Evolutionary conservation across 2,329 filamentous ascomycete species (phyloP).

Genomic region (Juglanconis juglandina): DNA sequence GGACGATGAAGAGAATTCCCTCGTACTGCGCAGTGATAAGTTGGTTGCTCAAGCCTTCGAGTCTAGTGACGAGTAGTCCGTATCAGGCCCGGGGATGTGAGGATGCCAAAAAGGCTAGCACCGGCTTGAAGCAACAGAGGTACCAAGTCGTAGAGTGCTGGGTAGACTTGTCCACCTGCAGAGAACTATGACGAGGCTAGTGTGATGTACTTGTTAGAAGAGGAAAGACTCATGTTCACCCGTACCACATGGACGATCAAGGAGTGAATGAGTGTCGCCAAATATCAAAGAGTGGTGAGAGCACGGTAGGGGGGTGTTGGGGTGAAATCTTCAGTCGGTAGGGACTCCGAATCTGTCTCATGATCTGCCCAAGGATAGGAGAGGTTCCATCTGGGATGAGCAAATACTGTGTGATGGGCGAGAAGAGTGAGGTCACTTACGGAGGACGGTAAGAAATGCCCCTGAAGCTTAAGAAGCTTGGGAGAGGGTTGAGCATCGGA

Average conservation of each 20-base stretch:
- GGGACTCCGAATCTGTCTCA: conserved; percentile 4
- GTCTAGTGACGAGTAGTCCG: not conserved
- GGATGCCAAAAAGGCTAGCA: not conserved
- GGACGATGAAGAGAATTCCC: not conserved
- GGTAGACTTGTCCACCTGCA: not conserved
- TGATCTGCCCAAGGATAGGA: conserved; percentile 6
- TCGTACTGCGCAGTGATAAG: not conserved
- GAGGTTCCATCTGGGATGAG: not conserved
- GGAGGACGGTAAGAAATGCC: not conserved
- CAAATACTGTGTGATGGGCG: not conserved
- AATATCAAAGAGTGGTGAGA: not conserved
- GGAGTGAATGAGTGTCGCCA: not conserved
- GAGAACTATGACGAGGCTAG: not conserved
- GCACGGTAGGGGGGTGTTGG: not conserved
- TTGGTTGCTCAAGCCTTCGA: not conserved
- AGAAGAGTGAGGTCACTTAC: not conserved
- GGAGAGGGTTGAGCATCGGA: not conserved
- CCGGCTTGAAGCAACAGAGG: not conserved
- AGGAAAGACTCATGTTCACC: not conserved
- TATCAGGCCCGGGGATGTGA: not conserved
- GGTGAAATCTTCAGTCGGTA: not conserved
- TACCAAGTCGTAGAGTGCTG: not conserved
- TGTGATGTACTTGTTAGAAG: not conserved
- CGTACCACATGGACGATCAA: not conserved
- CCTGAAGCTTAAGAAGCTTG: not conserved